A percentile compares a stretch with the other conserved stretches of the same genome.
Evolutionary conservation across 1,284 basidiomycete genomes (phyloP).

Genomic region (Vanrija humicola): DNA sequence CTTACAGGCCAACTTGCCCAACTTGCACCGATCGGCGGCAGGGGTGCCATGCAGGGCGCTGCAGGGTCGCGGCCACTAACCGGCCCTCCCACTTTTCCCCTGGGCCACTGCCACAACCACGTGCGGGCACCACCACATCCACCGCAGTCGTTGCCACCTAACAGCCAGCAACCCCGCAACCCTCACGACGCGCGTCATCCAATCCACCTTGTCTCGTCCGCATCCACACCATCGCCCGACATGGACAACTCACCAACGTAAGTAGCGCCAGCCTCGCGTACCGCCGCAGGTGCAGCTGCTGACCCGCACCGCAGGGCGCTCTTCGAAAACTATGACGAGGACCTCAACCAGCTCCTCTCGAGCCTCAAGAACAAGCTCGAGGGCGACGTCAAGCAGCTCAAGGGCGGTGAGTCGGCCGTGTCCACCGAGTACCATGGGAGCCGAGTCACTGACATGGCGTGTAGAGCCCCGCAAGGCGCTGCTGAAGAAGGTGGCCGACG

Average conservation of each 20-base stretch:
- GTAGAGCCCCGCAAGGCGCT: slow-evolving; percentile 78
- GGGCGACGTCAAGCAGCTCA: slow-evolving; percentile 41
- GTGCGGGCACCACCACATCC: neutral
- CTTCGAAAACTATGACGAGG: slow-evolving; percentile 50
- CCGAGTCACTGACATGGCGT: neutral
- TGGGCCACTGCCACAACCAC: neutral
- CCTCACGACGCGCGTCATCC: neutral
- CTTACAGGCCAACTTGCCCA: no score
- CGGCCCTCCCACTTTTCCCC: no score
- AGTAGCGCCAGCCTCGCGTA: slow-evolving; percentile 4
- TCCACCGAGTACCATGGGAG: no score
- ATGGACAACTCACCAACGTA: slow-evolving; percentile 51
- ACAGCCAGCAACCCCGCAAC: no score
- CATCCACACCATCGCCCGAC: slow-evolving; percentile 2
- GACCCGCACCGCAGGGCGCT: slow-evolving; percentile 32
- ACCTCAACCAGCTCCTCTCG: slow-evolving; percentile 45
- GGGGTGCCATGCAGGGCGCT: no score
- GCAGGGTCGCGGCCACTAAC: no score
- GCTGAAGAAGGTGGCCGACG: slow-evolving; percentile 83
- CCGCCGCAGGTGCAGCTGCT: neutral
- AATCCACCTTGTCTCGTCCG: neutral
- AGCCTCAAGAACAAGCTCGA: slow-evolving; percentile 46
- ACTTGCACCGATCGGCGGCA: no score
- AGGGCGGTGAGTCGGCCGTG: slow-evolving; percentile 39
- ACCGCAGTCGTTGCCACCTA: neutral